Conservation (phyloP, 140 eudicot species). For the Bidens hawaiensis region DNA sequence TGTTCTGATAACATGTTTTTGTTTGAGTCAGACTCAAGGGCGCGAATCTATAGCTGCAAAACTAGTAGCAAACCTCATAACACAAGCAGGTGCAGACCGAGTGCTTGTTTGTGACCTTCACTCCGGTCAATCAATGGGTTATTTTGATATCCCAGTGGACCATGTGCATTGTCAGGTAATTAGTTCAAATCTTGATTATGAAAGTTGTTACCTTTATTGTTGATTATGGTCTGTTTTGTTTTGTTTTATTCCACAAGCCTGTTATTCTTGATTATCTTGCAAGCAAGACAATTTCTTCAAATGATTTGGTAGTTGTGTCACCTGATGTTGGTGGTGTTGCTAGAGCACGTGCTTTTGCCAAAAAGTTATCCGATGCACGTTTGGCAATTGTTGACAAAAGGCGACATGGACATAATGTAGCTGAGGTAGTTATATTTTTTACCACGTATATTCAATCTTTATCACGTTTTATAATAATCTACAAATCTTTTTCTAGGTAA, state of each 20-base stretch:
- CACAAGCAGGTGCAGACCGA: slow-evolving; percentile 90
- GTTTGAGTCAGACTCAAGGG: slow-evolving; percentile 67
- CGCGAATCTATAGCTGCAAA: slow-evolving; percentile 97
- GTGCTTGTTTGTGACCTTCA: slow-evolving; percentile 96
- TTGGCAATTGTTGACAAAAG: slow-evolving; percentile 96
- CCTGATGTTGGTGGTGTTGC: slow-evolving; percentile 99
- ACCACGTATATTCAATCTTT: background rate
- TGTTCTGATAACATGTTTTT: slow-evolving; percentile 10
- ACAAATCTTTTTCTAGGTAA: slow-evolving; percentile 45
- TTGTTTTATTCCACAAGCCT: slow-evolving; percentile 52
- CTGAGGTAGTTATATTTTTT: slow-evolving; percentile 52
- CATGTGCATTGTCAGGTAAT: slow-evolving; percentile 88
- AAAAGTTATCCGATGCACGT: slow-evolving; percentile 93
- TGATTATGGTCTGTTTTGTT: slow-evolving; percentile 9
- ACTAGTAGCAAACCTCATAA: slow-evolving; percentile 76
- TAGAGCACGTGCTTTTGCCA: slow-evolving; percentile 96
- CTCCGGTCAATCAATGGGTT: slow-evolving; percentile 97
- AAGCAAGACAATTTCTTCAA: slow-evolving; percentile 70
- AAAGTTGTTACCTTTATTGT: background rate
- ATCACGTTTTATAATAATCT: background rate
- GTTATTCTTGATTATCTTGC: slow-evolving; percentile 95
- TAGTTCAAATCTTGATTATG: background rate
- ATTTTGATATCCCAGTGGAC: slow-evolving; percentile 95
- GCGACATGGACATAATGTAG: slow-evolving; percentile 87
- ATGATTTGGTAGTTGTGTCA: slow-evolving; percentile 89